Percentiles rank a stretch among this genome's conserved stretches.
phyloP scores from a whole-genome alignment of 2,329 filamentous ascomycete genomes.

The Alternaria sp. region DNA sequence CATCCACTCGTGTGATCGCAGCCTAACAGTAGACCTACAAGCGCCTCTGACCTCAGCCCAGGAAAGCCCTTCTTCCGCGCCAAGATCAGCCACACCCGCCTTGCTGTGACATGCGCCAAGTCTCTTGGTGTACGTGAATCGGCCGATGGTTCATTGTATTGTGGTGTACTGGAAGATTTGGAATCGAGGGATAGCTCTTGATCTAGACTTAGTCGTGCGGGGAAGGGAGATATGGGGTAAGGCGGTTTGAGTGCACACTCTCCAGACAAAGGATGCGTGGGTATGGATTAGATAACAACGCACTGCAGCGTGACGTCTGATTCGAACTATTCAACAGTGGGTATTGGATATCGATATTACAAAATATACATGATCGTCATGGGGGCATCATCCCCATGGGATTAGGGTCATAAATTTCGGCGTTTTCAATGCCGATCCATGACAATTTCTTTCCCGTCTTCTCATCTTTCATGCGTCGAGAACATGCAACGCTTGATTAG shows the following conservation, averaged over 20 bases:
- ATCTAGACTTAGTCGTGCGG: neutral
- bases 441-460: neutral
- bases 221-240: neutral
- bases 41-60: conserved; percentile 20
- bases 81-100: conserved; percentile 4
- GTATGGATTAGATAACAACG: neutral
- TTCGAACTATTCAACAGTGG: conserved; percentile 1
- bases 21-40: neutral
- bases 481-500: neutral
- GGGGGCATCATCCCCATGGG: conserved; percentile 3
- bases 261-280: neutral
- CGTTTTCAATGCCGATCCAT: conserved; percentile 3
- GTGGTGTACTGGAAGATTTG: neutral
- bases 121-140: neutral
- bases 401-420: neutral
- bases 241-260: too few species aligned
- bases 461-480: neutral
- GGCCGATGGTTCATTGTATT: neutral
- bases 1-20: neutral
- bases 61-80: neutral
- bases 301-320: neutral
- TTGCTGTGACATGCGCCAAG: conserved; percentile 3
- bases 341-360: conserved; percentile 18
- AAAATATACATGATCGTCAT: conserved; percentile 11
- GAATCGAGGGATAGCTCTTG: neutral